Conservation (phyloP, 2,329 filamentous ascomycete species). For the Dothiorella sarmentorum region DNA sequence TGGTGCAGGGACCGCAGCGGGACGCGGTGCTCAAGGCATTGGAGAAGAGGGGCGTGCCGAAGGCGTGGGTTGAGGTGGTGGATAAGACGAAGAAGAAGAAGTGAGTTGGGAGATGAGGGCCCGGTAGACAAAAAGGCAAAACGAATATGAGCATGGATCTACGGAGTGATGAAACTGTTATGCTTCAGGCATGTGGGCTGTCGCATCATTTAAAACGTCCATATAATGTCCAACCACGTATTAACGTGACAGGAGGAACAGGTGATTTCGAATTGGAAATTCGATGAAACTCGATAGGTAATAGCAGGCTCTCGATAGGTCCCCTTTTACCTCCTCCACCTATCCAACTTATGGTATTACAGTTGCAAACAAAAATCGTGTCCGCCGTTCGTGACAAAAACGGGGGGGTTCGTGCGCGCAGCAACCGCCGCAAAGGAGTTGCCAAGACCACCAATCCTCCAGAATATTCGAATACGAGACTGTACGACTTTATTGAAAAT, state of each 20-base stretch:
- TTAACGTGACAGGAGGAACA: too few relatives aligned
- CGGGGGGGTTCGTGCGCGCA: background rate
- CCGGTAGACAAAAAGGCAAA: background rate
- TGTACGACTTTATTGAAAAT: too few relatives aligned
- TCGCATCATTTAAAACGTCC: too few relatives aligned
- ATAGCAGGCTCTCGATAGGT: background rate
- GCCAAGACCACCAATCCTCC: background rate
- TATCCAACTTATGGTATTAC: background rate
- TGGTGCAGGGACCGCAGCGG: conserved; percentile 65
- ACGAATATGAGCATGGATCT: background rate
- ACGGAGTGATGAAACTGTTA: background rate
- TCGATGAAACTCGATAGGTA: background rate
- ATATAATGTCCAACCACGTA: too few relatives aligned
- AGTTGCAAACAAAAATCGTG: background rate
- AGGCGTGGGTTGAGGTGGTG: conserved; percentile 60
- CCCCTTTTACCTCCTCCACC: background rate
- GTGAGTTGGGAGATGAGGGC: conserved; percentile 18
- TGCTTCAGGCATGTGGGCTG: background rate
- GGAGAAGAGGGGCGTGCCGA: conserved; percentile 56
- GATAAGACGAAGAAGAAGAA: conserved; percentile 69
- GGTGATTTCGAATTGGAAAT: background rate
- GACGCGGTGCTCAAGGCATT: conserved; percentile 59
- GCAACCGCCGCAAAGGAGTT: background rate
- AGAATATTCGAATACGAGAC: background rate
- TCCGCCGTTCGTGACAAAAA: conserved; percentile 14